Base-by-base conservation (phyloP, 164 flowering plant species). In the Stephania cephalantha region DNA sequence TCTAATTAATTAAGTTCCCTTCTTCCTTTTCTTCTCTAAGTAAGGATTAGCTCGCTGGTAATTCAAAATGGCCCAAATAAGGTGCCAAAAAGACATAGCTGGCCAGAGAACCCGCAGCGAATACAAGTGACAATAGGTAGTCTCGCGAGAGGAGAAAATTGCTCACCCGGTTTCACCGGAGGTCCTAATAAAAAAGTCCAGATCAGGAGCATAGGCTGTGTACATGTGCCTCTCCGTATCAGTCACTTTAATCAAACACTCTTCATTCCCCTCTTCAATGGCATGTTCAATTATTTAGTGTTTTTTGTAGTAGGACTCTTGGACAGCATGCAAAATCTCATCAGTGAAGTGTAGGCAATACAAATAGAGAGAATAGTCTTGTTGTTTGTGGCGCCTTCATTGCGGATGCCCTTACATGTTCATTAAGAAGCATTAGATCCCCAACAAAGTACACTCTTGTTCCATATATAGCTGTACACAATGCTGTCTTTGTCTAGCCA, bases 321-420 rank as follows among this genome's bases (percentile, higher is more conserved):
- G 69, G 63, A 85, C 84, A 58, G 94, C 90, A 78, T 86, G 87
- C 64, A 82, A 79, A 13, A 90, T 93, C 84, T 93, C 97, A 78
- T 92, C 83, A 0, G 85, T 79, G 1, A 91, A 74, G 90, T 85
- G 72, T 94, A 94, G 12, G 92, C 91, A 6, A 90, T 71, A 74
- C 97, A 89, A 12, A 93, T 78, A 12, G 76, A 73, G 46, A 93
- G 85, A 64, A 83, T 81, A 1, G 80, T 78, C 20, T 81, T 80
- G 64, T 69, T 52, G 72, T 94, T 88, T 9, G 80, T 71, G 4
- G 88, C 84, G 15, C 90, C 78, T 78, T 85, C 80, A 90, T 90
- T 9, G 91, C 90, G 1, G 94, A 89, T 13, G 63, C 58, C 81
- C 89, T 86, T 2, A 91, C 84, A 6, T 83, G 79, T 17, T 86